Base-by-base conservation (phyloP, 2,329 filamentous ascomycete genomes). In the Ilyonectria destructans region DNA sequence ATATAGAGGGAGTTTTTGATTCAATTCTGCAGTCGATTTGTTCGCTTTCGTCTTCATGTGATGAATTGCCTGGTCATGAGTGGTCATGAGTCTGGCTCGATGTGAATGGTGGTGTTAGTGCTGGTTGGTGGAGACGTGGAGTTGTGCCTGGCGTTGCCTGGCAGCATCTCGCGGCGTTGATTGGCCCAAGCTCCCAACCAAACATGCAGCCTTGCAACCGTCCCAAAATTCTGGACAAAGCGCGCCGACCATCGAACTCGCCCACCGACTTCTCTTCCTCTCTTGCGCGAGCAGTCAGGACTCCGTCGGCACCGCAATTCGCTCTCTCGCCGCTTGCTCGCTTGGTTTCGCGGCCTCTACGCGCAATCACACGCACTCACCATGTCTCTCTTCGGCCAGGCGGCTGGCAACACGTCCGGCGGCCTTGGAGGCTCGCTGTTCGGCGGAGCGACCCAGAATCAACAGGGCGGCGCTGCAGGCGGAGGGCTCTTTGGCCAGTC, bases 301-400 rank as follows among this genome's bases (percentile, higher is more conserved):
- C n/a, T 59, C 35, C 68, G 66, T 60, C 62, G 57, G 40, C 62
- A 59, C 55, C 54, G 46, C 54, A 48, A 52, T 60, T 58, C 61
- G 45, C 19, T 54, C 65, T 58, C 33, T 60, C 58, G 1, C 48
- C 12, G 9, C 26, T 65, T n/a, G 52, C 45, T 67, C 31, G 57
- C 40, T 66, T 57, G 52, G 12, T 15, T 54, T n/a, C 31, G 51
- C 51, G 31, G 33, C 31, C 31, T 54, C n/a, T 21, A 23, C 51
- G 31, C 51, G 51, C 29, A 55, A 67, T 21, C 51, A 67, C 19
- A 43, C 51, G 67, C 61, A 68, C 57, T 60, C 62, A 70, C 62
- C 70, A 81, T 81, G 80, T 79, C 79, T 66, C 74, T 81, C 68
- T 82, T 82, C 62, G 80, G 79, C 63, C 75, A 78, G 71, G 58